phyloP scores from a whole-genome alignment of 495 filamentous ascomycete genomes.

The Evansstolkia leycettana region DNA sequence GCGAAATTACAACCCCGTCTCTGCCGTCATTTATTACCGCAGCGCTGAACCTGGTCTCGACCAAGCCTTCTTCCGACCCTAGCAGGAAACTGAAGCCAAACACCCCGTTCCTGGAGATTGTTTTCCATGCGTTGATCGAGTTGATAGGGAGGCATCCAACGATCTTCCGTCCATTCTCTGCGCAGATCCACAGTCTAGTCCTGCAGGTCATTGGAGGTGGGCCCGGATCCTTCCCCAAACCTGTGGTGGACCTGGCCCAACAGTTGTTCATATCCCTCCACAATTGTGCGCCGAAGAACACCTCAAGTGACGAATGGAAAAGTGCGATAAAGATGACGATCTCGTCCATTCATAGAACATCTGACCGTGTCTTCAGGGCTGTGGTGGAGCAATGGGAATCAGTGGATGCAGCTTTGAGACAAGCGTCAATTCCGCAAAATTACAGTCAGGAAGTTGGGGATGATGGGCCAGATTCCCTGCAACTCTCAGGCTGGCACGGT shows the following conservation, averaged over 20 bases:
- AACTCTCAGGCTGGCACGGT: conserved; percentile 58
- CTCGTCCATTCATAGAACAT: conserved; percentile 48
- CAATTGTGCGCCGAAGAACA: conserved; percentile 64
- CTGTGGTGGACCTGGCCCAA: conserved; percentile 40
- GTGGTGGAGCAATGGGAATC: conserved; percentile 71
- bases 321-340: conserved; percentile 47
- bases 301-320: conserved; percentile 59
- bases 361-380: conserved; percentile 62
- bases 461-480: conserved; percentile 26
- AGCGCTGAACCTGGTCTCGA: conserved; percentile 55
- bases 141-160: conserved; percentile 68
- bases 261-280: conserved; percentile 56
- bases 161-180: conserved; percentile 59
- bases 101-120: conserved; percentile 42
- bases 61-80: conserved; percentile 24
- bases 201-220: conserved; percentile 28
- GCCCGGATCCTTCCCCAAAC: conserved; percentile 27
- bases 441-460: conserved; percentile 28
- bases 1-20: conserved; percentile 78
- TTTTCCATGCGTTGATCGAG: conserved; percentile 50
- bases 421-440: conserved; percentile 12
- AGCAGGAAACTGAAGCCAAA: conserved; percentile 29
- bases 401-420: conserved; percentile 19
- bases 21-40: conserved; percentile 60
- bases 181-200: conserved; percentile 51